Base-by-base conservation (phyloP, 768 basidiomycete genomes). In the Trametes gibbosa region DNA sequence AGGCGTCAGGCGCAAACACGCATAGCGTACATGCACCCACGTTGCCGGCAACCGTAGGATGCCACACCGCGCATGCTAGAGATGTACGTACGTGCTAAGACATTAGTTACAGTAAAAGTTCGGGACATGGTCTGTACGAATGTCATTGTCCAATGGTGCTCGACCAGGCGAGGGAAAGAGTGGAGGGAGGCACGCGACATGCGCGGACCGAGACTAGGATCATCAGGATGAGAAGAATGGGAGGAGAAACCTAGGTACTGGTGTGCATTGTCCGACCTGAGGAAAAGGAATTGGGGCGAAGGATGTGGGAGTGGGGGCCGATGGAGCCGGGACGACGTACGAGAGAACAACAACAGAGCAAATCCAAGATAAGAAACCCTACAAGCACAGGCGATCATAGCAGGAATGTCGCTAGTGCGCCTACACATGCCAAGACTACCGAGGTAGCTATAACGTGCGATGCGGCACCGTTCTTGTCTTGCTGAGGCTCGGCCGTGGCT, bases 231-330 rank as follows among this genome's bases (percentile, higher is more conserved):
- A 29, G 46, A 29, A n/a, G 5, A 9, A n/a, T 27, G 27, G 13
- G 46, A n/a, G 25, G 12, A 14, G 46, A 29, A 29, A 48, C 5
- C n/a, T n/a, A n/a, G 16, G 25, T 27, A 27, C 19, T 5, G 40
- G 45, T 32, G 45, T 56, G 46, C 54, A 46, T 48, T 48, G n/a
- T 56, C 46, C 45, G 21, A 46, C 35, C 45, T 35, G n/a, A n/a
- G 35, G 39, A 46, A 47, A 13, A 23, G n/a, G 54, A 47, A 17
- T 29, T 13, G 27, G n/a, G 14, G 25, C 7, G 45, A 37, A 34
- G 16, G 34, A 35, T 9, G 32, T 16, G 21, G 17, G 27, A 24
- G 12, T 23, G 17, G 27, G 39, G 25, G n/a, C 24, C 35, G 12
- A 32, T 17, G 27, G 39, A n/a, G n/a, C 24, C 35, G 21, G 24